These are phyloP conservation scores for Aspergillus panamensis DNA, from an alignment of 495 filamentous ascomycete species.

Conservation along the genomic window DNA sequence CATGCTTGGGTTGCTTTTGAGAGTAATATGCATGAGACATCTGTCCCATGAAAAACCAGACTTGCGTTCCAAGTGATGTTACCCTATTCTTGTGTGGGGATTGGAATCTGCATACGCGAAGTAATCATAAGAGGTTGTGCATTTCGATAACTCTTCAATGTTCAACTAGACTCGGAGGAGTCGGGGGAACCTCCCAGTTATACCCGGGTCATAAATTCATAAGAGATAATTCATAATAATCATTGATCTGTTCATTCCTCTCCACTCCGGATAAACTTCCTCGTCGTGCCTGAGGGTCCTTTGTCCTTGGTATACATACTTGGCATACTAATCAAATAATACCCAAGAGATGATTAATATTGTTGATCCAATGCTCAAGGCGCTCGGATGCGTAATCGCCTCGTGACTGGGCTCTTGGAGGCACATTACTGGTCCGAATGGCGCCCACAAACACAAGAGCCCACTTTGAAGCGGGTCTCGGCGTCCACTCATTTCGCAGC, in stretches of 20 bases:
- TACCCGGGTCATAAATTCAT: no score
- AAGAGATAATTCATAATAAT: no score
- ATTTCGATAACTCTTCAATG: no score
- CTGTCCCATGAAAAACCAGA: background rate
- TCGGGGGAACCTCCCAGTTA: no score
- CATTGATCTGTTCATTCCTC: no score
- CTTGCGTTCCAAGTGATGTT: background rate
- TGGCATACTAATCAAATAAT: background rate
- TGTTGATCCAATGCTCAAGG: no score
- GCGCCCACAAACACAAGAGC: background rate
- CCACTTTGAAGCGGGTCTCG: background rate
- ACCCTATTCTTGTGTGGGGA: background rate
- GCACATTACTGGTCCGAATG: background rate
- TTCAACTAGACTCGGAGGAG: no score
- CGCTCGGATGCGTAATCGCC: background rate
- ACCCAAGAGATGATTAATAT: background rate
- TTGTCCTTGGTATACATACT: no score
- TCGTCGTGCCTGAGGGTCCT: no score
- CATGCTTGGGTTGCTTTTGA: conserved; percentile 10
- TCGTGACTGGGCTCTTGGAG: background rate
- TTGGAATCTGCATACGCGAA: no score
- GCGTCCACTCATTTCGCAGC: background rate
- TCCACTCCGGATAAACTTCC: no score
- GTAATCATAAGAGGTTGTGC: no score
- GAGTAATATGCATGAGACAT: conserved; percentile 9